Percentiles rank a stretch among this genome's conserved stretches.
Evolutionary conservation across 805 yeast species (phyloP).

Genomic region (Cyberlindnera samutprakarnensis): DNA sequence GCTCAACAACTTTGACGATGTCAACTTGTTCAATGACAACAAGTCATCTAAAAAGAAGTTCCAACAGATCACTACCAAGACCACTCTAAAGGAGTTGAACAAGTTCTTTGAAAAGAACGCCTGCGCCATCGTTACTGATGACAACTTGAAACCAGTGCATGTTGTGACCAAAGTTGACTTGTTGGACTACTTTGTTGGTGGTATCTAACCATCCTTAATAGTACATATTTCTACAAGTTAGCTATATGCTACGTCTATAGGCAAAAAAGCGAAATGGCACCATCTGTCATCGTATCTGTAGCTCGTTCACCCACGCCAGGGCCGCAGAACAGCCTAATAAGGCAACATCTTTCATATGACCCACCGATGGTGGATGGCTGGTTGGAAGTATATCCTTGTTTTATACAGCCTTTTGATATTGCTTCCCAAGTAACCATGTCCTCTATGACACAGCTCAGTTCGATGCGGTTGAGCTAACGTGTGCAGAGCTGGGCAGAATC

Average conservation of each 20-base stretch:
- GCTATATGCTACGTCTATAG: background rate
- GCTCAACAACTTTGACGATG: conserved; percentile 50
- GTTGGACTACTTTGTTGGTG: conserved; percentile 37
- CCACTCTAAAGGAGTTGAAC: conserved; percentile 62
- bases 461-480: no score
- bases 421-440: no score
- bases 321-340: no score
- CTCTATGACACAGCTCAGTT: no score
- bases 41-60: conserved; percentile 61
- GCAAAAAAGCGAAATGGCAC: background rate
- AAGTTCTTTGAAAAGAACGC: conserved; percentile 80
- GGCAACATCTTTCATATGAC: no score
- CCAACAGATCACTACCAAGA: conserved; percentile 54
- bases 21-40: conserved; percentile 54
- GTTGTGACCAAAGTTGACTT: conserved; percentile 85
- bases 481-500: no score
- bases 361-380: no score
- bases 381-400: no score
- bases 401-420: no score
- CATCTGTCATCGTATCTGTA: no score
- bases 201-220: background rate
- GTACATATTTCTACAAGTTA: background rate
- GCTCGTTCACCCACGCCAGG: no score
- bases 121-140: conserved; percentile 74
- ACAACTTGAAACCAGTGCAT: conserved; percentile 63